Evolutionary conservation across 495 filamentous ascomycete species (phyloP), one percentile per base, ranked within the genome.

Genomic region (Hypomontagnella submonticulosa): DNA sequence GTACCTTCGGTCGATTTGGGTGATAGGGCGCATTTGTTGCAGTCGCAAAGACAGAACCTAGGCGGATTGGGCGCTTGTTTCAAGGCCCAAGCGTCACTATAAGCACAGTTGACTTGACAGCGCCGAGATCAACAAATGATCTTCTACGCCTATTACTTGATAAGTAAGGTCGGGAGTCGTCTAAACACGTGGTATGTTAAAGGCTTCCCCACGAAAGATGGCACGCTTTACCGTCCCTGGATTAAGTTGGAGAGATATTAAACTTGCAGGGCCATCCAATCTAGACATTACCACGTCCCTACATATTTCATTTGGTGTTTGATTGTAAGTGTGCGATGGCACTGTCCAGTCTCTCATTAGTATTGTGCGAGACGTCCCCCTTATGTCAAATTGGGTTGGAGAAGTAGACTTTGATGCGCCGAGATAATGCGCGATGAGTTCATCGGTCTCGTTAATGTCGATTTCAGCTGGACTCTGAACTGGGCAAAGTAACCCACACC

Each of bases 131-230:
- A 61, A 52, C 47, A 33, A n/a, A 41, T 67, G 58, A 67, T 63
- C 58, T 54, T 47, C 64, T 38, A 23, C 37, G 23, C 46, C 50
- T 38, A 56, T 53, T 61, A 55, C 65, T 41, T 38, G 54, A 68
- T 42, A 57, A 57, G 64, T 62, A 43, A 68, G 65, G 54, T 60
- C 49, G 59, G 54, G 54, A 63, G 59, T 60, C 32, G 48, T 46
- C 23, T 36, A 33, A 63, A 12, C 65, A 68, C 65, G 65, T 68
- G 65, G 58, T n/a, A 18, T 27, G 23, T n/a, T 6, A 44, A 33
- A 36, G 27, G 16, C 54, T 62, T 67, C 64, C 58, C 63, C 57
- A 57, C 57, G 44, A 16, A 32, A 37, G 18, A 57, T 51, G 44
- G 44, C 11, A 57, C 43, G 50, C 43, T 57, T 57, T 59, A 27